Conservation (phyloP, 306 rosid species). For the Adenanthera pavonina region DNA sequence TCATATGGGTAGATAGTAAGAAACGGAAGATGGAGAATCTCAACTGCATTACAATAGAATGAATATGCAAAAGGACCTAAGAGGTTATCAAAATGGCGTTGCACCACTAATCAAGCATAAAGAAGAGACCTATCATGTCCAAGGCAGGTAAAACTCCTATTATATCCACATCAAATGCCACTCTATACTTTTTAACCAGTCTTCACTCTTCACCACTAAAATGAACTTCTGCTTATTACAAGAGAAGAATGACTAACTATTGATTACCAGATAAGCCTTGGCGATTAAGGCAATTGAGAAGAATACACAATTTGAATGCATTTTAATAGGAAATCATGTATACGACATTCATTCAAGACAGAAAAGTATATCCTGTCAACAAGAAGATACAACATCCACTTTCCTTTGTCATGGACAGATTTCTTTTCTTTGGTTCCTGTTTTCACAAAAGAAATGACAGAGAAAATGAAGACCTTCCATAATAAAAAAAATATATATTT, state of each 20-base stretch:
- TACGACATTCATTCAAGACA: slow-evolving; percentile 1
- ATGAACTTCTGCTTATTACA: not conserved
- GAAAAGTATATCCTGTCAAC: slow-evolving; percentile 1
- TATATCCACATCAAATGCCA: not conserved
- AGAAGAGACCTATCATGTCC: slow-evolving; percentile 28
- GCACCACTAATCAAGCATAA: slow-evolving; percentile 7
- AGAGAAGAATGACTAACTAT: not conserved
- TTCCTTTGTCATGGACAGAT: not conserved
- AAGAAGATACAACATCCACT: not conserved
- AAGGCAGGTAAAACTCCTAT: slow-evolving; percentile 9
- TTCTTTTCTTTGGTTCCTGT: not conserved
- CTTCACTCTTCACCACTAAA: not conserved
- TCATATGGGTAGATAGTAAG: slow-evolving; percentile 24
- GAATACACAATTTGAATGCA: slow-evolving; percentile 1
- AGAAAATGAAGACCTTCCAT: not conserved
- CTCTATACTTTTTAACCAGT: slow-evolving; percentile 1
- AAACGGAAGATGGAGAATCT: slow-evolving; percentile 3
- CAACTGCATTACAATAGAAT: slow-evolving; percentile 12
- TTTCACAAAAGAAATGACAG: slow-evolving; percentile 8
- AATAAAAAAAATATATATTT: not conserved
- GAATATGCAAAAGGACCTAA: slow-evolving; percentile 19
- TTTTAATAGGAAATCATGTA: not conserved
- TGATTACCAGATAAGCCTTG: not conserved
- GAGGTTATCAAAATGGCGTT: slow-evolving; percentile 8
- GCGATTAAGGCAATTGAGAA: not conserved